Base-by-base conservation (phyloP, 805 yeast species). In the Pachysolen tannophilus region DNA sequence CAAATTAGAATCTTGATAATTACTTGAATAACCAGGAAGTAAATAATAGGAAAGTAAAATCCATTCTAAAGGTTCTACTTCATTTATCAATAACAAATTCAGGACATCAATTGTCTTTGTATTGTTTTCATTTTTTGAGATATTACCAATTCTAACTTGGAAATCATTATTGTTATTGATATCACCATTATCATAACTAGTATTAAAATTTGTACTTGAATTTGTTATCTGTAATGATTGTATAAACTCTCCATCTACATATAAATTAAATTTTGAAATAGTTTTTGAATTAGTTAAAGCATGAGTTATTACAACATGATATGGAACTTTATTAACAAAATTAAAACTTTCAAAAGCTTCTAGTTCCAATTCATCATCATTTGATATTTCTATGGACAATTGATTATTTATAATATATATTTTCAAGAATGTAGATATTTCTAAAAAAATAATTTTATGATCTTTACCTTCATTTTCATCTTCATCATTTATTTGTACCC, bases 11-110 rank as follows among this genome's bases (percentile, higher is more conserved):
- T 61, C 67, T 24, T 65, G 66, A 35, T 50, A 63, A n/a, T 57
- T 45, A 9, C 69, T 72, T 11, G 68, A 57, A 62, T 78, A 76
- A n/a, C 56, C 56, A 28, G 62, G 67, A 0, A 73, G 78, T 15
- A 78, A 48, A 33, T 56, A 56, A 41, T 60, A 67, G 0, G 76
- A 56, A 3, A 72, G 42, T 18, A 58, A 49, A 1, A 75, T 56
- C 84, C 84, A 78, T 38, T 72, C 77, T 27, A 54, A 50, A 0
- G 67, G 51, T 21, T 64, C 55, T 2, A 53, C 43, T 3, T 46
- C 52, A 28, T 60, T 59, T 11, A 73, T 43, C 0, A 75, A 41
- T 9, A 65, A 41, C 2, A 73, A 43, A 39, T 62, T 72, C 25
- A 55, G 52, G 1, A 64, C 23, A 8, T 61, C 33, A 13, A 66